Conservation (phyloP, 2,329 filamentous ascomycete species). For the Alternaria postmessia region DNA sequence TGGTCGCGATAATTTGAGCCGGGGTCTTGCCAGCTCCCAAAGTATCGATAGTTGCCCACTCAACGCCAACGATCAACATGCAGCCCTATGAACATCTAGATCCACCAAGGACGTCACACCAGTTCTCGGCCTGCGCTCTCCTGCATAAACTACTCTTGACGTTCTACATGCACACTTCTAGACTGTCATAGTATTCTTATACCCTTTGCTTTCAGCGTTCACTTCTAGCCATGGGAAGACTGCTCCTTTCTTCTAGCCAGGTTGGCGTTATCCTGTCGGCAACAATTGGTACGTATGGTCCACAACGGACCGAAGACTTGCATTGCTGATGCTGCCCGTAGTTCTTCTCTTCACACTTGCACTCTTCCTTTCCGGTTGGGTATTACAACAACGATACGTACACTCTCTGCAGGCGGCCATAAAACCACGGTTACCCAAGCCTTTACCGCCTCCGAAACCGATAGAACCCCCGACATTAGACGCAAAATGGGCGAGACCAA, state of each 20-base stretch:
- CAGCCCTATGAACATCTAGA: constrained; percentile 27
- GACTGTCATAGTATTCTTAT: constrained; percentile 27
- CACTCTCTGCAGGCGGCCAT: constrained; percentile 78
- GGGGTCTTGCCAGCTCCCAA: constrained; percentile 11
- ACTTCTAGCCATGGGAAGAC: constrained; percentile 42
- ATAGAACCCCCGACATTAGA: constrained; percentile 46
- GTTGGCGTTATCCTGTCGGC: constrained; percentile 73
- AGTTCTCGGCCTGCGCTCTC: constrained; percentile 25
- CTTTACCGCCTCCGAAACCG: constrained; percentile 46
- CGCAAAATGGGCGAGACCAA: constrained; percentile 48
- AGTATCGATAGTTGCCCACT: constrained; percentile 42
- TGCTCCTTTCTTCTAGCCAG: constrained; percentile 74
- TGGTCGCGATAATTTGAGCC: constrained; percentile 25
- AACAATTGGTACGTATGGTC: constrained; percentile 64
- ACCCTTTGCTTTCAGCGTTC: constrained; percentile 18
- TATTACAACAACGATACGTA: constrained; percentile 86
- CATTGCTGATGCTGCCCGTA: constrained; percentile 17
- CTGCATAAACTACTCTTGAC: constrained; percentile 29
- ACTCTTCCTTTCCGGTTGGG: constrained; percentile 87
- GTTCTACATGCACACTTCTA: constrained; percentile 20
- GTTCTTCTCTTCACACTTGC: constrained; percentile 81
- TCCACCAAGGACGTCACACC: constrained; percentile 41
- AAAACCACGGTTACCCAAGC: constrained; percentile 59
- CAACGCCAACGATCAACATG: constrained; percentile 23
- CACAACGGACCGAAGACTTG: background rate